Evolutionary conservation across 1,284 basidiomycete species (phyloP), one percentile per base, ranked within the genome.

Genomic region (Lentinula novae-zelandiae): DNA sequence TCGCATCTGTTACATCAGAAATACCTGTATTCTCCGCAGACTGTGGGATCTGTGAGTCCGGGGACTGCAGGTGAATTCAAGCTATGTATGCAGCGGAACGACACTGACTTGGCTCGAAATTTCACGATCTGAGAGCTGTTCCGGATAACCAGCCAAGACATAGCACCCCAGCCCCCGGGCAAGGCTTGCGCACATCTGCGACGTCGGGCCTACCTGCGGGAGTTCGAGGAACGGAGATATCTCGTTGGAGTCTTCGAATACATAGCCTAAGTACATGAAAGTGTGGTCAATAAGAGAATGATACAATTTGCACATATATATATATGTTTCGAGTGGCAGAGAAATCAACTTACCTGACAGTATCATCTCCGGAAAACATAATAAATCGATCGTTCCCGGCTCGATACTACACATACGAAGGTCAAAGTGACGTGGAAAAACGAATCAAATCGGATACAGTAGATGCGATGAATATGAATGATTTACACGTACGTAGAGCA

Each of bases 301-400:
- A 27, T 27, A 27, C 27, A 27, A 27, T 3, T 27, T 27, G 27
- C 27, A 27, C 27, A 27, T 4, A 27, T 27, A 27, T 27, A 27
- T 27, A 27, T 4, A 27, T 27, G 27, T 27, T 27, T 27, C 27
- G 22, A 46, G 15, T n/a, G 49, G 22, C 17, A 31, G 9, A 31
- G 22, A 31, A 8, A 34, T 33, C 27, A 34, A 39, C 67, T 70
- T 61, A 90, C 90, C 92, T 8, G 85, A 87, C 67, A 95, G 87
- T 5, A 85, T 84, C 89, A 95, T 93, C 73, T 98, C 96, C 0
- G 95, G 94, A 44, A 97, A 82, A 66, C 96, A 95, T 8, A 98
- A 75, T 5, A 98, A 78, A 71, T 98, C 95, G 10, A 96, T 71
- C 2, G 86, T 82, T 17, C 81, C 78, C 0, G 89, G 86, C 33